Base-by-base conservation (phyloP, 441 rosid species). In the Erodium trifolium region DNA sequence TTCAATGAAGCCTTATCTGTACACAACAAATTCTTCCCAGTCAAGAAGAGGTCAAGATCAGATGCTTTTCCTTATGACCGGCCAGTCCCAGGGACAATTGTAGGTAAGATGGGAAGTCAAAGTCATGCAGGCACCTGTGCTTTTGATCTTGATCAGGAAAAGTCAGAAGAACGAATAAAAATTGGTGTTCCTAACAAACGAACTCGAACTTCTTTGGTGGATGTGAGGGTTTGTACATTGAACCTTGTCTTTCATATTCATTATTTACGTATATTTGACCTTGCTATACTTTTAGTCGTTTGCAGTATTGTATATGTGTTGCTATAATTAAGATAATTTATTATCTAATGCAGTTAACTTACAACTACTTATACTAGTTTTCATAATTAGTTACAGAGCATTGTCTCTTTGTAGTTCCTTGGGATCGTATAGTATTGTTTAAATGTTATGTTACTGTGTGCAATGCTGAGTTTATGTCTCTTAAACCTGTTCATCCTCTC, bases 141-240 rank as follows among this genome's bases (percentile, higher is more conserved):
- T 79, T 85, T 86, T 84, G 98, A 91, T 74, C 80, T 80, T 79
- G 98, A 92, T 75, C 92, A 74, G 69, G 92, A 78, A 65, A 92
- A 83, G 82, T 72, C 86, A 14, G 96, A 91, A 71, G 95, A 86
- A 80, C 87, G 88, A 72, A 82, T 85, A 27, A 92, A 86, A 77
- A 82, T 72, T 78, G 75, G 75, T 68, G 87, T 87, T 72, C 85
- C 96, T 74, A 94, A 81, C 83, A 94, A 89, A 81, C 89, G 97
- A 66, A 88, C 96, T 65, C 96, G 98, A 72, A 95, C 97, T 72
- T 91, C 97, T 70, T 66, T 92, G 90, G 90, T 82, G 86, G 95
- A 82, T 83, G 73, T 78, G 72, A 83, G 82, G 90, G 89, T 87
- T 76, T 78, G 88, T 81, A 71, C 66, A 72, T 65, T 17, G 69